A percentile compares a stretch with the other conserved stretches of the same genome.
Evolutionary conservation across 1,139 yeast species (phyloP).

Genomic region (Protomyces macrosporus): DNA sequence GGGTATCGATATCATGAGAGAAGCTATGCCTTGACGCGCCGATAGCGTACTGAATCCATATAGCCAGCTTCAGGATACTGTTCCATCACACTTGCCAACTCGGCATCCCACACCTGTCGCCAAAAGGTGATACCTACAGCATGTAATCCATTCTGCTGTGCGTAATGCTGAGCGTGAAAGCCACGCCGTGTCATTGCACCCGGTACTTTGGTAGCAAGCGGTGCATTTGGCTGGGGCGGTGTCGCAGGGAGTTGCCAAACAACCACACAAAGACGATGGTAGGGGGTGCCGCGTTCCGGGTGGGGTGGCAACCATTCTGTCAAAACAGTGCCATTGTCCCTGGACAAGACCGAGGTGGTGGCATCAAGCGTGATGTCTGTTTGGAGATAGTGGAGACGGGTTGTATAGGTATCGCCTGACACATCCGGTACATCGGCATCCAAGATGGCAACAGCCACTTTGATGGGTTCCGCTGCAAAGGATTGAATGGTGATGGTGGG

Average conservation of each 20-base stretch:
- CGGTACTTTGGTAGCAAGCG: not conserved
- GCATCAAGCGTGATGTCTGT: constrained; percentile 57
- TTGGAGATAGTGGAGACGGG: constrained; percentile 75
- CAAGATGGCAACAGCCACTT: constrained; percentile 72
- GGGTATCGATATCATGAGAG: too few species aligned
- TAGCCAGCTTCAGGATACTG: constrained; percentile 10
- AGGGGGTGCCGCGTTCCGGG: constrained; percentile 81
- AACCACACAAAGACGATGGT: constrained; percentile 85
- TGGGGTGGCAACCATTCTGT: constrained; percentile 72
- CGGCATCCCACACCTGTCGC: constrained; percentile 72
- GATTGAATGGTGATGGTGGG: constrained; percentile 74
- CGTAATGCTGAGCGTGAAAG: constrained; percentile 72
- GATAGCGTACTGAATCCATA: not conserved
- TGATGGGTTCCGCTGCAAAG: constrained; percentile 51
- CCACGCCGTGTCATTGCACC: constrained; percentile 36
- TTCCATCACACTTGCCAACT: constrained; percentile 16
- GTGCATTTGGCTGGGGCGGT: constrained; percentile 13
- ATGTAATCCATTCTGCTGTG: constrained; percentile 48
- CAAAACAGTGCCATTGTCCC: constrained; percentile 47
- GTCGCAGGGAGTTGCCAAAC: constrained; percentile 63
- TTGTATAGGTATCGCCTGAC: constrained; percentile 58
- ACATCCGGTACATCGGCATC: constrained; percentile 91
- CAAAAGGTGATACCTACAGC: constrained; percentile 91
- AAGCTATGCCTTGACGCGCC: constrained; percentile 17
- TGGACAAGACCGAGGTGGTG: constrained; percentile 54